Conservation (phyloP, 345 rosid genomes). For the Erodium maritimum region DNA sequence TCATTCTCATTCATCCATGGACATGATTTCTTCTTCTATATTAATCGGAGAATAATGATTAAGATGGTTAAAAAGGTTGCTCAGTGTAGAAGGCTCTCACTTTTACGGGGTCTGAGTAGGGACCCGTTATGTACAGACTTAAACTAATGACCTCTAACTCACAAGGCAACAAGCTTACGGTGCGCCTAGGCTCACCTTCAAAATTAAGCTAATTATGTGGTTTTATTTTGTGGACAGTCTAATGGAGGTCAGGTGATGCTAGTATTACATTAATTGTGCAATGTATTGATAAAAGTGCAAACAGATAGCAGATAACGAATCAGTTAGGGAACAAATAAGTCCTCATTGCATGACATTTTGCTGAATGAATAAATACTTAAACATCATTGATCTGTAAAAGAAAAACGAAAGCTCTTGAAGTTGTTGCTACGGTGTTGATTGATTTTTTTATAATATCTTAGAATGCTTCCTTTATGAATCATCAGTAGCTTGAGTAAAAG, state of each 20-base stretch:
- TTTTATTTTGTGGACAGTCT: too few relatives aligned
- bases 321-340: not conserved
- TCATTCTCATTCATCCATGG: not conserved
- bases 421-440: not conserved
- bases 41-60: not conserved
- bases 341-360: not conserved
- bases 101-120: too few relatives aligned
- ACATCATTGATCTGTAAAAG: not conserved
- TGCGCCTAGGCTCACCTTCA: too few relatives aligned
- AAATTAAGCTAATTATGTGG: too few relatives aligned
- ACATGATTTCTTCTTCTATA: not conserved
- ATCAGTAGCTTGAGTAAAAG: not conserved
- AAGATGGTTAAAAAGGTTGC: not conserved
- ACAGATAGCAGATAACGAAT: too few relatives aligned
- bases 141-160: too few relatives aligned
- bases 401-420: not conserved
- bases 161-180: too few relatives aligned
- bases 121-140: too few relatives aligned
- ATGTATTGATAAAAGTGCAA: not conserved
- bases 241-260: not conserved
- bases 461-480: not conserved
- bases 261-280: too few relatives aligned
- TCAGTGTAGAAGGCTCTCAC: too few relatives aligned
- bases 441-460: not conserved
- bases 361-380: not conserved